Conservation (phyloP, 352 stramenopile genomes). For the Phytophthora pisi region DNA sequence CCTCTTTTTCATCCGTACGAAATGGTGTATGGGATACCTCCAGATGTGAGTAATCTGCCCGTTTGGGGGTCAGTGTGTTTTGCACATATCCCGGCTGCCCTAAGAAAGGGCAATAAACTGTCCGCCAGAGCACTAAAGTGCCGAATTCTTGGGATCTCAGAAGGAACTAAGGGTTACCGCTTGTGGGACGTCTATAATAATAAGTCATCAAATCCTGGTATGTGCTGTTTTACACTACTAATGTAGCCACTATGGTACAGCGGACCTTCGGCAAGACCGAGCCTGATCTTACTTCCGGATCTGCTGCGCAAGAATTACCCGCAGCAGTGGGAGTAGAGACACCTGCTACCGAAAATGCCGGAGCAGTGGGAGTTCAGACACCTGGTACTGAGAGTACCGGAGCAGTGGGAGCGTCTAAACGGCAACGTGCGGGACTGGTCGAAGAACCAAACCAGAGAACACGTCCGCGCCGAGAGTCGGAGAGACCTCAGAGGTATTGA, state of each 20-base stretch:
- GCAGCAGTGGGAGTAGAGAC: not conserved
- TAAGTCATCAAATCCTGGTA: slow-evolving; percentile 5
- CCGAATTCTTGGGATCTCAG: slow-evolving; percentile 6
- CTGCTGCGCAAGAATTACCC: not conserved
- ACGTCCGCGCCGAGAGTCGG: slow-evolving; percentile 7
- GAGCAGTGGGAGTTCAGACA: not conserved
- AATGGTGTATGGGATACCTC: slow-evolving; percentile 2
- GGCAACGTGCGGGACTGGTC: not conserved
- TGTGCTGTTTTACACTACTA: slow-evolving; percentile 16
- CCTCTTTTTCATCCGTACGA: slow-evolving; percentile 17
- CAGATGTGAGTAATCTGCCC: not conserved
- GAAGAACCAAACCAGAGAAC: not conserved
- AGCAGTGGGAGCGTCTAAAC: not conserved
- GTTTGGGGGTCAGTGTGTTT: slow-evolving; percentile 10
- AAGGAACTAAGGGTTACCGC: slow-evolving; percentile 11
- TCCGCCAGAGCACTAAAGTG: slow-evolving; percentile 11
- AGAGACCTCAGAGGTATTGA: slow-evolving; percentile 13
- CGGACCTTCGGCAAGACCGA: not conserved
- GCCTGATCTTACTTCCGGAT: slow-evolving; percentile 4
- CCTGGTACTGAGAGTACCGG: not conserved
- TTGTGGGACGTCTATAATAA: slow-evolving; percentile 17
- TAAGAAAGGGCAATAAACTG: slow-evolving; percentile 7
- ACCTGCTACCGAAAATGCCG: not conserved
- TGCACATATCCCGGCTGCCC: slow-evolving; percentile 2
- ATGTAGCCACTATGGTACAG: slow-evolving; percentile 7